phyloP scores from a whole-genome alignment of 805 yeast genomes.

The Isabelozyma heimii region DNA sequence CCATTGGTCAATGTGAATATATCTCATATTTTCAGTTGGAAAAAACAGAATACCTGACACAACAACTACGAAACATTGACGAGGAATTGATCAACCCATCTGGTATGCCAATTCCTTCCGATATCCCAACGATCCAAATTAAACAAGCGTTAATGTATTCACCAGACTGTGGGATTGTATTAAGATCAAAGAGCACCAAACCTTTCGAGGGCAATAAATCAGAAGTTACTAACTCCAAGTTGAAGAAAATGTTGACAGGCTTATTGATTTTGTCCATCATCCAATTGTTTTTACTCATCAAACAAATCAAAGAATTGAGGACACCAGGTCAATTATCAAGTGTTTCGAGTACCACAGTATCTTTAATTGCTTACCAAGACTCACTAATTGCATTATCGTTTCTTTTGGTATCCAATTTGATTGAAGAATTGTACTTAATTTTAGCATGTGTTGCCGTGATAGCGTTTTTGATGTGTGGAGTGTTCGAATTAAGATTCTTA shows the following conservation, averaged over 20 bases:
- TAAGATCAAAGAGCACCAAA: conserved; percentile 23
- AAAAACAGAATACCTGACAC: conserved; percentile 51
- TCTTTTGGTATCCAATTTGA: conserved; percentile 54
- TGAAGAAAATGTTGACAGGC: conserved; percentile 42
- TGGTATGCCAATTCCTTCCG: conserved; percentile 67
- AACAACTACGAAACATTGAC: conserved; percentile 62
- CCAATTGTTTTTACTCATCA: conserved; percentile 57
- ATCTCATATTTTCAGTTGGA: conserved; percentile 65
- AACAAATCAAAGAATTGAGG: conserved; percentile 67
- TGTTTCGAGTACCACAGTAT: conserved; percentile 53
- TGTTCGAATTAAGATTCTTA: conserved; percentile 75
- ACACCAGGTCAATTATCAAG: conserved; percentile 81
- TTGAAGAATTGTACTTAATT: conserved; percentile 60
- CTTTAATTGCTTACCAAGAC: conserved; percentile 69
- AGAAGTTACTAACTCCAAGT: conserved; percentile 43
- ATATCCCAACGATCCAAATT: conserved; percentile 55
- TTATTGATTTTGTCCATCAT: conserved; percentile 39
- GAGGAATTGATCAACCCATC: conserved; percentile 67
- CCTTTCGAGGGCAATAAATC: conserved; percentile 52
- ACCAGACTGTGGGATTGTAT: conserved; percentile 79
- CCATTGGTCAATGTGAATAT: conserved; percentile 61
- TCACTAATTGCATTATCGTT: conserved; percentile 65
- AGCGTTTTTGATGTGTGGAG: conserved; percentile 64
- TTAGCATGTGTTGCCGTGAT: conserved; percentile 68
- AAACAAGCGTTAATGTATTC: conserved; percentile 66